These are phyloP conservation scores for Austroboletus festivus DNA, from an alignment of 768 basidiomycete genomes.

Conservation along the genomic window DNA sequence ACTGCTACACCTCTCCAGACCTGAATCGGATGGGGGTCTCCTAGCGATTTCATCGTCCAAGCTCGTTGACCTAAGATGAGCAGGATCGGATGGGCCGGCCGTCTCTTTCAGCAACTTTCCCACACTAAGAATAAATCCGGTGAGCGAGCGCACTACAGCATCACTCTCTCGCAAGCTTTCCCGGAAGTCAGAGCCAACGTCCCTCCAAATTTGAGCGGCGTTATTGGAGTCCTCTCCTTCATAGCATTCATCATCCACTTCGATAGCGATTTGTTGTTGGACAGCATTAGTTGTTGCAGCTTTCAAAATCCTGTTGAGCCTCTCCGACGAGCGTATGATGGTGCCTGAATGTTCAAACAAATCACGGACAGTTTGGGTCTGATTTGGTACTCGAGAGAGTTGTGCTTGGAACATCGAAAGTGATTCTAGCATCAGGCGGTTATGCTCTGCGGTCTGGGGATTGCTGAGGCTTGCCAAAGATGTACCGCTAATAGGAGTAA, in stretches of 20 bases:
- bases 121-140: slow-evolving; percentile 71
- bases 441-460: slow-evolving; percentile 50
- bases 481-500: slow-evolving; percentile 19
- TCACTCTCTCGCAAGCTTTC: slow-evolving; percentile 72
- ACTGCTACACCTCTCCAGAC: slow-evolving; percentile 37
- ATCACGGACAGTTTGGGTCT: slow-evolving; percentile 46
- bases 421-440: slow-evolving; percentile 66
- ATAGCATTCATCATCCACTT: slow-evolving; percentile 51
- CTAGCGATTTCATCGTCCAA: slow-evolving; percentile 48
- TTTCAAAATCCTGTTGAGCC: slow-evolving; percentile 60
- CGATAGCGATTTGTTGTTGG: slow-evolving; percentile 72
- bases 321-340: slow-evolving; percentile 64
- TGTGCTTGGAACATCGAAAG: slow-evolving; percentile 68
- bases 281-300: slow-evolving; percentile 55
- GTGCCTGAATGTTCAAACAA: slow-evolving; percentile 59
- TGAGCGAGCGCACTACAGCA: slow-evolving; percentile 73
- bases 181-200: slow-evolving; percentile 67
- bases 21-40: slow-evolving; percentile 33
- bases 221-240: slow-evolving; percentile 30
- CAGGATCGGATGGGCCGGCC: slow-evolving; percentile 30
- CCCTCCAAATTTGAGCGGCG: slow-evolving; percentile 60
- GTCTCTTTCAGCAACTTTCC: slow-evolving; percentile 67
- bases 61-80: slow-evolving; percentile 50
- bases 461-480: slow-evolving; percentile 8
- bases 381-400: slow-evolving; percentile 51